Conservation (phyloP, 371 early-diverging fungal species). For the Mortierella sp. region DNA sequence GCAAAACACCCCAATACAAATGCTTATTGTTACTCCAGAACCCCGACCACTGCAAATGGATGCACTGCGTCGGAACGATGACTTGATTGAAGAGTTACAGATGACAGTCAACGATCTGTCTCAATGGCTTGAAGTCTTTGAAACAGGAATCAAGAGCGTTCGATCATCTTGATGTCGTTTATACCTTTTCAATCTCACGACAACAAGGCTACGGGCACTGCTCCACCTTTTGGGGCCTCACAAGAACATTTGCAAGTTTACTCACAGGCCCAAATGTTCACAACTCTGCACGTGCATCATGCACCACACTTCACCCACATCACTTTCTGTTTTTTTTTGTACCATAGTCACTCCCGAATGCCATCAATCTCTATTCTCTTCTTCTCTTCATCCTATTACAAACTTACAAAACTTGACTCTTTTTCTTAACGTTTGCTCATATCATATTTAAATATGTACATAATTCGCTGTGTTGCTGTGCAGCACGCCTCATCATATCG, state of each 20-base stretch:
- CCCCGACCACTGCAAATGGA: conserved; percentile 55
- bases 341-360: neutral
- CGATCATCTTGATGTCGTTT: conserved; percentile 14
- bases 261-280: too few species aligned
- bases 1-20: conserved; percentile 26
- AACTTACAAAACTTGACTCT: neutral
- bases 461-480: neutral
- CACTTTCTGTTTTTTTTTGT: neutral
- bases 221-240: neutral
- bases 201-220: neutral
- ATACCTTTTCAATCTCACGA: too few species aligned
- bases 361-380: neutral
- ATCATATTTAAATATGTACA: neutral
- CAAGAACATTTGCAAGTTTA: too few species aligned
- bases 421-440: neutral
- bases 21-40: conserved; percentile 50
- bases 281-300: neutral
- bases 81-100: conserved; percentile 55
- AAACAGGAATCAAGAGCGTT: conserved; percentile 51
- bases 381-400: neutral
- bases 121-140: conserved; percentile 59
- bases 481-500: neutral
- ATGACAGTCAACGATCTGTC: conserved; percentile 55
- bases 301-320: too few species aligned
- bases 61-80: conserved; percentile 54